Base-by-base conservation (phyloP, 1,139 yeast species). In the Hanseniaspora uvarum region DNA sequence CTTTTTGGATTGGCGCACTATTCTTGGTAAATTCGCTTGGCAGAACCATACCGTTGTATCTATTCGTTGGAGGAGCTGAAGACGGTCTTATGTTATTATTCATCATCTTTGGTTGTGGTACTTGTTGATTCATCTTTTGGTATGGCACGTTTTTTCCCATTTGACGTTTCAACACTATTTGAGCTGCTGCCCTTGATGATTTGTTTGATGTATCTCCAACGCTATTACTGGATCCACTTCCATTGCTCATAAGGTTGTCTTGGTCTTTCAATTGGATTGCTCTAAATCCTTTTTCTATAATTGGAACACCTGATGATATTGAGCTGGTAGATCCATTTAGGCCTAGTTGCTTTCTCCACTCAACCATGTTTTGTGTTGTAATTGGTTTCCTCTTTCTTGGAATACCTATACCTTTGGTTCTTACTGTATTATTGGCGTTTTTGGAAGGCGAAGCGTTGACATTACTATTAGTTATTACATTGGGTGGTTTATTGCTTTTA, bases 281-380 rank as follows among this genome's bases (percentile, higher is more conserved):
- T 12, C 46, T 18, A 16, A 44, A 31, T 5, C 46, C 46, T 12
- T 44, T 44, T 31, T 44, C 46, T 19, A 44, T 30, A 5, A 44
- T 23, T n/a, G 45, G 45, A 10, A 39, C 39, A 5, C 31, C 43
- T 3, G 34, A 6, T 11, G 37, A 23, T 6, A 40, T 31, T 11
- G 34, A 16, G 14, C 41, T 46, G 23, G 37, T 6, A 3, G 50
- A 24, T 5, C 38, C 46, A 14, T 49, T 49, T 23, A 53, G 19
- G 4, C 68, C 69, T 34, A 66, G 56, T 53, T 58, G 62, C 55
- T 61, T 63, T 52, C 68, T 62, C 70, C 69, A 64, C 47, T 65
- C 68, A 5, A 65, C 70, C 34, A 64, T 65, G 55, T 65, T 65
- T 51, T 63, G 62, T 10, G 70, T 66, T 2, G 67, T 62, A 28